Conservation (phyloP, 345 rosid species). For the Euphorbia tirucalli region DNA sequence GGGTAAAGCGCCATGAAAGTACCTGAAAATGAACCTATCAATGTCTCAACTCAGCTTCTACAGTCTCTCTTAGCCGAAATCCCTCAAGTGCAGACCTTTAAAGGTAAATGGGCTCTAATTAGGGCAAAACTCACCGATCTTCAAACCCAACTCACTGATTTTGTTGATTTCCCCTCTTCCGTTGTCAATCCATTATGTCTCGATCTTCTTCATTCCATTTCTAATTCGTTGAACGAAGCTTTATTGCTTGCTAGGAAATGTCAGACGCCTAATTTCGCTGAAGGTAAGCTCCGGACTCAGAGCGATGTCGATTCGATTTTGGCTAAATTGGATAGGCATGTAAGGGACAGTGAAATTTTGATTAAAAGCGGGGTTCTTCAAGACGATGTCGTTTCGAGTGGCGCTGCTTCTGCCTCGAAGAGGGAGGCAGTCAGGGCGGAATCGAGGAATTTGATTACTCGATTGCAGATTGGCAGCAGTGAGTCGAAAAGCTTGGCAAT, state of each 20-base stretch:
- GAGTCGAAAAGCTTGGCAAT: conserved; percentile 76
- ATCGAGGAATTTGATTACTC: conserved; percentile 60
- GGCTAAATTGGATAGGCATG: conserved; percentile 64
- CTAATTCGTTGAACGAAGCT: conserved; percentile 52
- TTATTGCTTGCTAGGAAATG: conserved; percentile 50
- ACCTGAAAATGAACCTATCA: conserved; percentile 41
- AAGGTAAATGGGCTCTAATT: conserved; percentile 71
- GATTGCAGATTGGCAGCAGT: conserved; percentile 73
- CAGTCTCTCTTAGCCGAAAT: conserved; percentile 45
- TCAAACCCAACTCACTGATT: conserved; percentile 60
- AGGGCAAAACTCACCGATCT: conserved; percentile 60
- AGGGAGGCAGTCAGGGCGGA: conserved; percentile 65
- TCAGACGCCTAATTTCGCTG: conserved; percentile 39
- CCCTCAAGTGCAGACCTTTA: conserved; percentile 46
- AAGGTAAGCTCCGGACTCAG: conserved; percentile 88
- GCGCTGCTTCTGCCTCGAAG: conserved; percentile 37
- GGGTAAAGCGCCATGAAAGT: conserved; percentile 49
- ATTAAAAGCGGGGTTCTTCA: conserved; percentile 58
- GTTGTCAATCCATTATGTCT: conserved; percentile 46
- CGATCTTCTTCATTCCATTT: conserved; percentile 54
- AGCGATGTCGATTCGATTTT: conserved; percentile 74
- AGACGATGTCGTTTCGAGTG: conserved; percentile 29
- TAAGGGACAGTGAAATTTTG: conserved; percentile 61
- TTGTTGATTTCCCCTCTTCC: conserved; percentile 47
- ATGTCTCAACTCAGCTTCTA: conserved; percentile 30